These are phyloP conservation scores for Houttuynia cordata DNA, from an alignment of 164 flowering plant species.

Conservation along the genomic window DNA sequence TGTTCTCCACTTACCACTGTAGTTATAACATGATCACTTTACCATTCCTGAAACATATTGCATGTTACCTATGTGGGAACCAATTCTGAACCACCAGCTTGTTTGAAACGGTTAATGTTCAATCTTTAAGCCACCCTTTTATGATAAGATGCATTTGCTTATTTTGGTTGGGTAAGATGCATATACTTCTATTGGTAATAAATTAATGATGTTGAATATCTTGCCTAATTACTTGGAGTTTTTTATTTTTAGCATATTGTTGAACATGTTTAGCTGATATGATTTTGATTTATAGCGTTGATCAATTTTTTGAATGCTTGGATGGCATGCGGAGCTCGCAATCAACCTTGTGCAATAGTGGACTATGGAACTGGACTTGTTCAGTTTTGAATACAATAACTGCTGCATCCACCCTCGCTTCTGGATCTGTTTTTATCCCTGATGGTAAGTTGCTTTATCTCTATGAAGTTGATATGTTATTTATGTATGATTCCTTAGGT, in stretches of 20 bases:
- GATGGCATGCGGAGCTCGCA: conserved; percentile 84
- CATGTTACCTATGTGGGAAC: background rate
- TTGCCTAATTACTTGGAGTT: background rate
- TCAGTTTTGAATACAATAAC: conserved; percentile 91
- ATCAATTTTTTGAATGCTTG: conserved; percentile 90
- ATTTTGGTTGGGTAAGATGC: too few species aligned
- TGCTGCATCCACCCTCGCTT: conserved; percentile 89
- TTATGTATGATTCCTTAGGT: background rate
- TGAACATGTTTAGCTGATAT: background rate
- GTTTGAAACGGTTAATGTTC: too few species aligned
- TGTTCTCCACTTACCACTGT: conserved; percentile 5
- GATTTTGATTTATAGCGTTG: conserved; percentile 47
- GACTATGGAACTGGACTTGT: conserved; percentile 91
- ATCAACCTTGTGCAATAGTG: conserved; percentile 71
- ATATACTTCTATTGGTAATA: too few species aligned
- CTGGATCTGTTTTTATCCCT: conserved; percentile 66
- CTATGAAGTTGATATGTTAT: background rate
- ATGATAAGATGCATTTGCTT: too few species aligned
- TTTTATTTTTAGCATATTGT: background rate
- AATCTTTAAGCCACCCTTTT: too few species aligned
- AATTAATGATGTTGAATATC: background rate
- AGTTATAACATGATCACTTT: background rate
- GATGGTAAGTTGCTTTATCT: conserved; percentile 39
- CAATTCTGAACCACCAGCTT: too few species aligned
- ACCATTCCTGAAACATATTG: background rate